Evolutionary conservation across 2,329 filamentous ascomycete genomes (phyloP).

Genomic region (Chaetomium sp.): DNA sequence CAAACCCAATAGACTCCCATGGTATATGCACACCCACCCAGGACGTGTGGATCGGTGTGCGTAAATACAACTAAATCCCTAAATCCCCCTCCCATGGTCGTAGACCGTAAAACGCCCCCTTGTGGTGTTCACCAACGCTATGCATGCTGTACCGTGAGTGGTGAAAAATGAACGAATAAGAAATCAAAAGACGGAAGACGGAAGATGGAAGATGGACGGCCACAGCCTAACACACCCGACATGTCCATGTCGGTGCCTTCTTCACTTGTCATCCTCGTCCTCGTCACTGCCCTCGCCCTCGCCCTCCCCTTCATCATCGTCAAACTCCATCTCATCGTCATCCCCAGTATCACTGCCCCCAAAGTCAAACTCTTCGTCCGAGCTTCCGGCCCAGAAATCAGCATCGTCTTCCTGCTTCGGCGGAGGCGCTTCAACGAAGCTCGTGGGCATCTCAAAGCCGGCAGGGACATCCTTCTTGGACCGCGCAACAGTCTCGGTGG

Average conservation of each 20-base stretch:
- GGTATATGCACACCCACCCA: neutral
- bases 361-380: slow-evolving; percentile 74
- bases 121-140: slow-evolving; percentile 26
- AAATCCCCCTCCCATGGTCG: slow-evolving; percentile 11
- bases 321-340: slow-evolving; percentile 62
- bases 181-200: neutral
- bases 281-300: slow-evolving; percentile 47
- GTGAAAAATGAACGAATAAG: slow-evolving; percentile 7
- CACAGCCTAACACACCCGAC: neutral
- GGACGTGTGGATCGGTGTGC: neutral
- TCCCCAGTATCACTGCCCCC: slow-evolving; percentile 69
- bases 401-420: slow-evolving; percentile 70
- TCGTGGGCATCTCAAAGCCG: slow-evolving; percentile 80
- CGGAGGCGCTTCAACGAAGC: slow-evolving; percentile 61
- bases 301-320: slow-evolving; percentile 56
- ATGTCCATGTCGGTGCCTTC: neutral
- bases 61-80: slow-evolving; percentile 8
- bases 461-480: slow-evolving; percentile 79
- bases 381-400: slow-evolving; percentile 77
- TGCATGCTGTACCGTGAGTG: slow-evolving; percentile 22
- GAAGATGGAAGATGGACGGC: neutral
- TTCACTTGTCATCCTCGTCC: slow-evolving; percentile 33
- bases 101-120: slow-evolving; percentile 21
- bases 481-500: slow-evolving; percentile 68
- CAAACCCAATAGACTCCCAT: neutral